phyloP scores from a whole-genome alignment of 495 filamentous ascomycete genomes.

The Halenospora varia region DNA sequence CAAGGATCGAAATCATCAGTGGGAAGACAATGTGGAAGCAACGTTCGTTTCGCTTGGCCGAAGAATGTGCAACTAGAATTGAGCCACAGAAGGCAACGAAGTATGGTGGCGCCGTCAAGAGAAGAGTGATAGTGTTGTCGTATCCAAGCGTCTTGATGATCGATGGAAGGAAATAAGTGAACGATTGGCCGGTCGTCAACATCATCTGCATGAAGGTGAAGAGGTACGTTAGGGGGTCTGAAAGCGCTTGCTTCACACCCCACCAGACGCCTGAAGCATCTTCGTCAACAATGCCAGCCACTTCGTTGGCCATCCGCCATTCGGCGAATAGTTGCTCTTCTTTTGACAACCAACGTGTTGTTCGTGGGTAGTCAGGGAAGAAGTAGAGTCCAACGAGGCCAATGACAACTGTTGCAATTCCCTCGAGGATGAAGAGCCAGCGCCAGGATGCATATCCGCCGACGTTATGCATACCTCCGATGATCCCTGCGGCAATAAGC shows the following conservation, averaged over 20 bases:
- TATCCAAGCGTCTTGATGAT: conserved; percentile 28
- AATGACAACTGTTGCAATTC: conserved; percentile 32
- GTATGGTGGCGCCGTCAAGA: conserved; percentile 27
- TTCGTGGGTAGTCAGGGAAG: conserved; percentile 28
- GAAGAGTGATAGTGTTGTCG: conserved; percentile 31
- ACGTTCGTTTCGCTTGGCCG: conserved; percentile 10
- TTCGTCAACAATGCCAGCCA: conserved; percentile 17
- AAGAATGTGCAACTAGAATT: conserved; percentile 18
- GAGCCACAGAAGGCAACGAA: conserved; percentile 20
- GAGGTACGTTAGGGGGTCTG: conserved; percentile 14
- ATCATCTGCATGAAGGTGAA: conserved; percentile 21
- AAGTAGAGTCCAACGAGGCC: conserved; percentile 4
- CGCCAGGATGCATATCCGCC: conserved; percentile 47
- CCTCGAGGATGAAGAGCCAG: conserved; percentile 38
- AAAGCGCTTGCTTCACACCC: conserved; percentile 20
- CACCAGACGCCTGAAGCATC: conserved; percentile 9
- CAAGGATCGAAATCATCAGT: conserved; percentile 11
- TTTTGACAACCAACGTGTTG: conserved; percentile 16
- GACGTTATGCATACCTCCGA: conserved; percentile 39
- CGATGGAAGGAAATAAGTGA: conserved; percentile 28
- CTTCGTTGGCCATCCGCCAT: conserved; percentile 9
- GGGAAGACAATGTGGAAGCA: conserved; percentile 16
- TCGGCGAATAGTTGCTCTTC: conserved; percentile 18
- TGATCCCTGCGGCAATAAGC: conserved; percentile 49
- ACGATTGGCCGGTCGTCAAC: conserved; percentile 22